Evolutionary conservation across 2,329 filamentous ascomycete genomes (phyloP).

Genomic region (Paraconiothyrium sp.): DNA sequence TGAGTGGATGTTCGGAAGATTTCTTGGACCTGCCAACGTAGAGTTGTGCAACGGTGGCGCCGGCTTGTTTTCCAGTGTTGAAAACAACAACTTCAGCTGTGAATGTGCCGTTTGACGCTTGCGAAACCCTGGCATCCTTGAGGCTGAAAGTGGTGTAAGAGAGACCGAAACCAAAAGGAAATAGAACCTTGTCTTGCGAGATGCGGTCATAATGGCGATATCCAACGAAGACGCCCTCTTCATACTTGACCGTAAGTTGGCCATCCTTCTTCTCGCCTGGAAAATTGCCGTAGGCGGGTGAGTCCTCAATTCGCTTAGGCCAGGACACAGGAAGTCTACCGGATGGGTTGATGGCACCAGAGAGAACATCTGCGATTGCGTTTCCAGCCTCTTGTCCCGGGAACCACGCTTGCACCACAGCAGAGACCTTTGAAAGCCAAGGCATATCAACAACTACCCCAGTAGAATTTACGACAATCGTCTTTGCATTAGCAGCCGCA

Average conservation of each 20-base stretch:
- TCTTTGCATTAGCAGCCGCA: conserved; percentile 72
- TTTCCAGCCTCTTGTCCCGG: conserved; percentile 55
- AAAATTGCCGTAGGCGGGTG: conserved; percentile 51
- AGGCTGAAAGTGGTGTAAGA: conserved; percentile 53
- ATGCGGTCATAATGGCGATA: conserved; percentile 70
- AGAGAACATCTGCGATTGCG: conserved; percentile 53
- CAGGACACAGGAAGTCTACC: conserved; percentile 53
- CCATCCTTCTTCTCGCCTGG: conserved; percentile 53
- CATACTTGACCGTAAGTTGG: conserved; percentile 70
- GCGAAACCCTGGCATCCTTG: conserved; percentile 67
- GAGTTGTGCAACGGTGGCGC: conserved; percentile 64
- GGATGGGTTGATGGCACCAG: conserved; percentile 51
- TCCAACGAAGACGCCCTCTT: conserved; percentile 63
- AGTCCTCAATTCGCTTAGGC: conserved; percentile 47
- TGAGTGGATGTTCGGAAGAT: conserved; percentile 62
- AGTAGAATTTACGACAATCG: conserved; percentile 78
- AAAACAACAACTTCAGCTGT: conserved; percentile 53
- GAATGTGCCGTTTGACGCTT: conserved; percentile 58
- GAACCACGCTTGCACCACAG: conserved; percentile 54
- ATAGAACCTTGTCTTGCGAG: conserved; percentile 59
- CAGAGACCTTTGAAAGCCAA: conserved; percentile 64
- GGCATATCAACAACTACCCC: conserved; percentile 78
- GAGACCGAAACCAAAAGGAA: conserved; percentile 52
- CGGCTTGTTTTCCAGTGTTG: conserved; percentile 62
- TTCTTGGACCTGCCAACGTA: conserved; percentile 63